Percentiles rank a stretch among this genome's conserved stretches.
These are phyloP conservation scores for Peronospora belbahrii DNA, from an alignment of 352 stramenopile genomes.

Conservation along the genomic window DNA sequence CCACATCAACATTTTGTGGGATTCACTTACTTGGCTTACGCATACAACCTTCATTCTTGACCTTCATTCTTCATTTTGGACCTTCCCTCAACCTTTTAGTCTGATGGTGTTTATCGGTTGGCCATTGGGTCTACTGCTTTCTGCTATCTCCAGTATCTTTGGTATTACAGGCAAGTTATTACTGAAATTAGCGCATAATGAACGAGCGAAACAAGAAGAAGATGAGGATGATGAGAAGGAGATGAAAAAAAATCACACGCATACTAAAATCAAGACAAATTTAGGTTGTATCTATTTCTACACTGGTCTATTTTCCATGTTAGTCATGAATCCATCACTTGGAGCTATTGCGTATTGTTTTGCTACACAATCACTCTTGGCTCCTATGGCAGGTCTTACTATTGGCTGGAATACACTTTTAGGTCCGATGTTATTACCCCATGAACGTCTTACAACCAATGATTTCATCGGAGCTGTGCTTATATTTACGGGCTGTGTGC, in stretches of 20 bases:
- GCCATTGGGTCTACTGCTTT: conserved; percentile 69
- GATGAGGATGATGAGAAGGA: conserved; percentile 20
- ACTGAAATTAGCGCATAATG: conserved; percentile 73
- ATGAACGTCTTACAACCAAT: conserved; percentile 62
- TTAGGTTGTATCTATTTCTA: conserved; percentile 68
- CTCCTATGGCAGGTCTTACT: conserved; percentile 74
- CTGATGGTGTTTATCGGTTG: conserved; percentile 56
- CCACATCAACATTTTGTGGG: too few species aligned
- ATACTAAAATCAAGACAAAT: conserved; percentile 21
- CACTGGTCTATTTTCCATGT: conserved; percentile 56
- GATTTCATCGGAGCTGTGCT: conserved; percentile 68
- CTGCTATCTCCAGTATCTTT: conserved; percentile 66
- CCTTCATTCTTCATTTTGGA: neutral
- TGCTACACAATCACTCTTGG: conserved; percentile 68
- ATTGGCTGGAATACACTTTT: conserved; percentile 82
- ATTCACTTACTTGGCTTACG: too few species aligned
- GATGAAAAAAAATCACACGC: conserved; percentile 18
- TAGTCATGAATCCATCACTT: conserved; percentile 67
- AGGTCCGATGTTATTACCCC: conserved; percentile 54
- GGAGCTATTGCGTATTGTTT: conserved; percentile 66
- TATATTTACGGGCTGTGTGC: conserved; percentile 71
- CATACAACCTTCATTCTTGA: too few species aligned
- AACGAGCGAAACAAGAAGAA: conserved; percentile 54
- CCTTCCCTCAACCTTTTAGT: conserved; percentile 6
- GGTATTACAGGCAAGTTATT: conserved; percentile 75